A percentile compares a stretch with the other conserved stretches of the same genome.
phyloP scores from a whole-genome alignment of 2,329 filamentous ascomycete genomes.

The Aspergillus tanneri region DNA sequence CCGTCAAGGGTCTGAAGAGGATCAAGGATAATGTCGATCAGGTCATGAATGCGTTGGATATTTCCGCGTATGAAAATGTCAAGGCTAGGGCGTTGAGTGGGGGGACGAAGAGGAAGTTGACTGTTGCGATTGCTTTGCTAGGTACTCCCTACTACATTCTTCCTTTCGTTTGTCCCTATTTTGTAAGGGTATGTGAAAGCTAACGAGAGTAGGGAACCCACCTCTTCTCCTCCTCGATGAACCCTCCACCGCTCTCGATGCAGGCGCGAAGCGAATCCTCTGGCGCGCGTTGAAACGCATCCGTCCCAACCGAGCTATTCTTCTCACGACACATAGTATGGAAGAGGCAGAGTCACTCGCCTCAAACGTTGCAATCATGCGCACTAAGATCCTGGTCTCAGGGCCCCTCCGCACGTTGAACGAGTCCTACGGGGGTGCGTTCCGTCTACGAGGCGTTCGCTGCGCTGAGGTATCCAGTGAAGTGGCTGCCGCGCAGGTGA shows the following conservation, averaged over 20 bases:
- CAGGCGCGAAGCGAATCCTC: neutral
- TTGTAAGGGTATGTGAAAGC: no score
- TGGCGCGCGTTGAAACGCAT: constrained; percentile 35
- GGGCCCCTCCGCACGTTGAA: neutral
- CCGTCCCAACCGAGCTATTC: constrained; percentile 28
- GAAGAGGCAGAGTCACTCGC: constrained; percentile 39
- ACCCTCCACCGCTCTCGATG: neutral
- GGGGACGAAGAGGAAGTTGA: constrained; percentile 3
- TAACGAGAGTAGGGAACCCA: neutral
- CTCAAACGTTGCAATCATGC: constrained; percentile 37
- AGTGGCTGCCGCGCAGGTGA: neutral
- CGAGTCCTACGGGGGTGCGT: neutral
- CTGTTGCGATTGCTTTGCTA: neutral
- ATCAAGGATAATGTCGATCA: neutral
- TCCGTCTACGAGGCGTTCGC: neutral
- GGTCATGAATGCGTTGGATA: neutral
- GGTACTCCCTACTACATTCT: neutral
- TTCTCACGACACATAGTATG: constrained; percentile 41
- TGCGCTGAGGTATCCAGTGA: neutral
- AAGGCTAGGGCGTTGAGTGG: neutral
- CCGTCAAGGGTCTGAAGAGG: neutral
- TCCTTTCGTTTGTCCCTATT: neutral
- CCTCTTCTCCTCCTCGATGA: neutral
- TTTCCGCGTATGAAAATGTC: neutral
- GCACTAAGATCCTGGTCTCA: constrained; percentile 28